These are phyloP conservation scores for Botrytis deweyae DNA, from an alignment of 2,329 filamentous ascomycete genomes.

Conservation along the genomic window DNA sequence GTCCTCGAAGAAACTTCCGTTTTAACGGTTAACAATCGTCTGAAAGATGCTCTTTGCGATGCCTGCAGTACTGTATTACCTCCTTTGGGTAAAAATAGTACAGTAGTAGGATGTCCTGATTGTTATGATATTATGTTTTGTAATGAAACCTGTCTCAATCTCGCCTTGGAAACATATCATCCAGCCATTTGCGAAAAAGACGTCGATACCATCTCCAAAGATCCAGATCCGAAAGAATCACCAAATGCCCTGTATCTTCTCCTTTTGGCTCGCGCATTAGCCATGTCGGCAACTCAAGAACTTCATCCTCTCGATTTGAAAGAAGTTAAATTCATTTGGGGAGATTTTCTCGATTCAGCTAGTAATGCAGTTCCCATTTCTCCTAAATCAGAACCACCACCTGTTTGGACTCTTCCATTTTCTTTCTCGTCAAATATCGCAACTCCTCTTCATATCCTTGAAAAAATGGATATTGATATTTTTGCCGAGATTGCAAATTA, in stretches of 20 bases:
- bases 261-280: constrained; percentile 60
- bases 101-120: constrained; percentile 56
- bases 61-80: constrained; percentile 78
- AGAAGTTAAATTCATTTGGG: constrained; percentile 68
- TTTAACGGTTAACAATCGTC: constrained; percentile 82
- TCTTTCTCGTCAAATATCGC: constrained; percentile 75
- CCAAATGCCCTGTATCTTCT: constrained; percentile 63
- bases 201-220: constrained; percentile 63
- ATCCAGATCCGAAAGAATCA: constrained; percentile 58
- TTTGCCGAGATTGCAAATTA: constrained; percentile 59
- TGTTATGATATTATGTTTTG: constrained; percentile 69
- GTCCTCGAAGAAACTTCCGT: constrained; percentile 82
- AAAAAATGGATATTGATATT: constrained; percentile 82
- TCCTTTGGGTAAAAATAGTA: constrained; percentile 48
- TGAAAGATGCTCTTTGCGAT: constrained; percentile 85
- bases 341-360: constrained; percentile 58
- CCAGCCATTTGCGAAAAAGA: constrained; percentile 66
- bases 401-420: constrained; percentile 70
- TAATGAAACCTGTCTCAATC: constrained; percentile 56
- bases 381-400: constrained; percentile 55
- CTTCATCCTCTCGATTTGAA: constrained; percentile 62
- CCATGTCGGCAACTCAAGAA: constrained; percentile 61
- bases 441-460: constrained; percentile 71
- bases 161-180: constrained; percentile 61
- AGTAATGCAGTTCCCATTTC: constrained; percentile 55